phyloP scores from a whole-genome alignment of 108 stramenopile species.

The Nannochloropsis salina region DNA sequence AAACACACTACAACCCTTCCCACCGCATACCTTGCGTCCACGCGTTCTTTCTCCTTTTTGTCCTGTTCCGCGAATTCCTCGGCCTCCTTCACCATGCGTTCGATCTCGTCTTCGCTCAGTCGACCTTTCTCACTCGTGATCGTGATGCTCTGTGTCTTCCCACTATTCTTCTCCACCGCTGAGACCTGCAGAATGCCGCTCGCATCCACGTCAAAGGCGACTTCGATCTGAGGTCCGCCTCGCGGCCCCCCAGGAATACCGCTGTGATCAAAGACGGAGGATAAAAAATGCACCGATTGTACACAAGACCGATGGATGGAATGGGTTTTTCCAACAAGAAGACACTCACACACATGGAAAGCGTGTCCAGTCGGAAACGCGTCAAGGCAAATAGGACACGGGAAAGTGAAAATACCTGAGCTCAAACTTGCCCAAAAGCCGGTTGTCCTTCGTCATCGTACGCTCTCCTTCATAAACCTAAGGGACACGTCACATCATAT shows the following conservation, averaged over 20 bases:
- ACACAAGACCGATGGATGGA: too few species aligned
- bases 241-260: slow-evolving; percentile 89
- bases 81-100: slow-evolving; percentile 88
- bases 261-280: background rate
- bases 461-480: slow-evolving; percentile 96
- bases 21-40: background rate
- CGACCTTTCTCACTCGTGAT: slow-evolving; percentile 94
- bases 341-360: too few species aligned
- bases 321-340: too few species aligned
- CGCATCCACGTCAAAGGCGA: slow-evolving; percentile 92
- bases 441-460: slow-evolving; percentile 88
- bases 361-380: too few species aligned
- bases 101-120: slow-evolving; percentile 83
- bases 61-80: slow-evolving; percentile 85
- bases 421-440: slow-evolving; percentile 86
- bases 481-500: background rate
- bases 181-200: slow-evolving; percentile 77
- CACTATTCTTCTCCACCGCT: slow-evolving; percentile 88
- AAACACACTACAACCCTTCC: background rate
- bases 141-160: slow-evolving; percentile 87
- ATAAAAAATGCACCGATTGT: too few species aligned
- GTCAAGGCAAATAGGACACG: too few species aligned
- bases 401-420: slow-evolving; percentile 53
- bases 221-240: slow-evolving; percentile 88
- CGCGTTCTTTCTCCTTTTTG: slow-evolving; percentile 26